phyloP scores from a whole-genome alignment of 2,329 filamentous ascomycete species.

The Claviceps sp. region DNA sequence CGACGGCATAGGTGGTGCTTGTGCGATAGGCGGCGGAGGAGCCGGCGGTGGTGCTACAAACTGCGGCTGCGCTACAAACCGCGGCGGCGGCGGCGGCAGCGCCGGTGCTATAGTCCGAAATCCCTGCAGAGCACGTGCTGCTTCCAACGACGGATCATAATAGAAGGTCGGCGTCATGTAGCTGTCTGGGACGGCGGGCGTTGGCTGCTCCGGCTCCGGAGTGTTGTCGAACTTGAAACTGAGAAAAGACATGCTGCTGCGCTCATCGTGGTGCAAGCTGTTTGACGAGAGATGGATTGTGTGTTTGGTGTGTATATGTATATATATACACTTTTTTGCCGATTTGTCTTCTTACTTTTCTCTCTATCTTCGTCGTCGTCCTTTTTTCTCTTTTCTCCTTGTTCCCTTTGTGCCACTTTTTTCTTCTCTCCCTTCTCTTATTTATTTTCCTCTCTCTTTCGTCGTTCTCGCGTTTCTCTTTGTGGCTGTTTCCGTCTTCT shows the following conservation, averaged over 20 bases:
- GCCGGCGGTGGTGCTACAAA: too few species aligned
- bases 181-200: neutral
- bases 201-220: neutral
- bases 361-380: neutral
- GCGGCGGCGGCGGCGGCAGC: too few species aligned
- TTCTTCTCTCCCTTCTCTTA: neutral
- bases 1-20: too few species aligned
- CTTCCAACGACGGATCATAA: neutral
- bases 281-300: neutral
- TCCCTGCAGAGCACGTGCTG: neutral
- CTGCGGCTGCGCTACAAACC: too few species aligned
- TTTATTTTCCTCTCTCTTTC: neutral
- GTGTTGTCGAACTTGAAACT: conserved; percentile 5
- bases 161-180: neutral
- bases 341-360: neutral
- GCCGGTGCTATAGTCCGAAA: neutral
- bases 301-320: neutral
- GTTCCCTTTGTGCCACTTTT: too few species aligned
- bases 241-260: conserved; percentile 5
- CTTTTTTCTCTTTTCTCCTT: neutral
- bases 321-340: neutral
- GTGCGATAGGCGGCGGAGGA: too few species aligned
- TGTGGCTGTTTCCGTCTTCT: neutral
- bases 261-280: conserved; percentile 3
- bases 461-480: neutral